phyloP scores from a whole-genome alignment of 495 filamentous ascomycete species.

The Pyrenopolyporus hunteri region DNA sequence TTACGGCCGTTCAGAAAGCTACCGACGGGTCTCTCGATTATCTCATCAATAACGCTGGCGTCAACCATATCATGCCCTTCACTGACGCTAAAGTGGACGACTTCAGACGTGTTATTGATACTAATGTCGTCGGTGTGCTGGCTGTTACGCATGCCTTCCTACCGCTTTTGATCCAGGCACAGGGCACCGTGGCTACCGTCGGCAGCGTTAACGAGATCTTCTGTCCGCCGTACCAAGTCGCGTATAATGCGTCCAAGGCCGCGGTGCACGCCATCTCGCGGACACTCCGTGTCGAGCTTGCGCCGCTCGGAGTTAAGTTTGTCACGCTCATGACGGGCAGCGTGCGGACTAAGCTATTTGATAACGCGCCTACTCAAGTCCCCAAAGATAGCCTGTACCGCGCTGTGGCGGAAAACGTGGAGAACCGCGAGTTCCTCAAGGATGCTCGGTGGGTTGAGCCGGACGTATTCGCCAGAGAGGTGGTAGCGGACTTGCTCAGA shows the following conservation, averaged over 20 bases:
- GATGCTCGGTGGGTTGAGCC: conserved; percentile 26
- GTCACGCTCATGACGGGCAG: conserved; percentile 42
- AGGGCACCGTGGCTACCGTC: conserved; percentile 56
- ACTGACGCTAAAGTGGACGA: conserved; percentile 54
- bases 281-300: conserved; percentile 59
- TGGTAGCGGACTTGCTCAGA: conserved; percentile 40
- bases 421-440: conserved; percentile 32
- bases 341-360: conserved; percentile 36
- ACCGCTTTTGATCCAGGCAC: conserved; percentile 54
- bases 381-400: conserved; percentile 31
- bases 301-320: conserved; percentile 54
- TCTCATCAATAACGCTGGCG: conserved; percentile 64
- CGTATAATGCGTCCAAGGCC: conserved; percentile 62
- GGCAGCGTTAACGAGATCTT: conserved; percentile 56
- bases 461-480: conserved; percentile 41
- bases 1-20: conserved; percentile 27
- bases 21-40: conserved; percentile 48
- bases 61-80: conserved; percentile 50
- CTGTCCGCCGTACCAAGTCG: conserved; percentile 50
- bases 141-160: conserved; percentile 61
- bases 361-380: conserved; percentile 34
- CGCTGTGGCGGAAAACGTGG: conserved; percentile 18
- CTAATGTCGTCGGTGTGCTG: conserved; percentile 61
- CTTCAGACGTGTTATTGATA: conserved; percentile 54
- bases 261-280: conserved; percentile 52